A percentile compares a stretch with the other conserved stretches of the same genome.
These are phyloP conservation scores for Vigna trinervia DNA, from an alignment of 306 rosid genomes.

Conservation along the genomic window DNA sequence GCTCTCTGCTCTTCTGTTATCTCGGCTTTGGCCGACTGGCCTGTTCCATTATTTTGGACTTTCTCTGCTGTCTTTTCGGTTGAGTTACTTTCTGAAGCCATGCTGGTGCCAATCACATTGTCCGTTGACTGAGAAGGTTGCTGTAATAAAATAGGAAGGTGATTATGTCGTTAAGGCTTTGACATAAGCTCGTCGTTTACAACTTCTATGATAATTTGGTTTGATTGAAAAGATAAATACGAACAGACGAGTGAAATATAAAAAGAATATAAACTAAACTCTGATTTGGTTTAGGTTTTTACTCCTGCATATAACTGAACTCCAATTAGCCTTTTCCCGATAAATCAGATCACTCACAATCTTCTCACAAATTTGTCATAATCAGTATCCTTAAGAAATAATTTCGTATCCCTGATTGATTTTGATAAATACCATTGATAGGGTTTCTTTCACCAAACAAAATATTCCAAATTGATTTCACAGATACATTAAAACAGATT, in stretches of 20 bases:
- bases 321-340: background rate
- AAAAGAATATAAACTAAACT: slow-evolving; percentile 18
- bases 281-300: background rate
- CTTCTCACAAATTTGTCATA: background rate
- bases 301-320: slow-evolving; percentile 2
- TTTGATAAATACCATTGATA: slow-evolving; percentile 23
- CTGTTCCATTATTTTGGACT: slow-evolving; percentile 46
- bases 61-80: slow-evolving; percentile 40
- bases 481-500: slow-evolving; percentile 9
- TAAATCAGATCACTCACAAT: slow-evolving; percentile 11
- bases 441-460: background rate
- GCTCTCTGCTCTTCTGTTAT: slow-evolving; percentile 80
- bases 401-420: slow-evolving; percentile 14
- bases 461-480: slow-evolving; percentile 25
- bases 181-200: slow-evolving; percentile 20
- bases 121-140: slow-evolving; percentile 52
- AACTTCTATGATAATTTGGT: background rate
- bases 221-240: background rate
- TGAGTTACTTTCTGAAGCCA: slow-evolving; percentile 38
- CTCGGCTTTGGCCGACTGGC: slow-evolving; percentile 45
- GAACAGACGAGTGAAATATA: background rate
- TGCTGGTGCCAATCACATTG: slow-evolving; percentile 1
- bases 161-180: background rate
- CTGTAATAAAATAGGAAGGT: slow-evolving; percentile 51
- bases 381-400: slow-evolving; percentile 4